Conservation (phyloP, 768 basidiomycete genomes). For the Rubroboletus pulcherrimus region DNA sequence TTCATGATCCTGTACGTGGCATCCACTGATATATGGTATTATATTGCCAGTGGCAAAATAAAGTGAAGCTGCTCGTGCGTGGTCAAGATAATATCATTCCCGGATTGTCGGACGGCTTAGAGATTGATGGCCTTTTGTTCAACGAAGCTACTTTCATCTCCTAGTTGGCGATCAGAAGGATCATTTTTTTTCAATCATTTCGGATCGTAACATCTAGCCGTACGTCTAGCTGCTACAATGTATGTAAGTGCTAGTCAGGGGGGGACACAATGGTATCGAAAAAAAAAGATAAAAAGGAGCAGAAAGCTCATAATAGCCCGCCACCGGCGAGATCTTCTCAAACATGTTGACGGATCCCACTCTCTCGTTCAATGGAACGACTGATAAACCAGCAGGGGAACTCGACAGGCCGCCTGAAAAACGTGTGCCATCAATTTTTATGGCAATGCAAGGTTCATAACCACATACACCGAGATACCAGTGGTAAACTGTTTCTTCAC, state of each 20-base stretch:
- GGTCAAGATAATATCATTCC: slow-evolving; percentile 40
- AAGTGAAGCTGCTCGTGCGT: slow-evolving; percentile 46
- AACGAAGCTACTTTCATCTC: slow-evolving; percentile 93
- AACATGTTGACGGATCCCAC: not conserved
- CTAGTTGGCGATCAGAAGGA: slow-evolving; percentile 7
- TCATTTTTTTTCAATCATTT: not conserved
- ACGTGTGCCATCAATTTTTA: not conserved
- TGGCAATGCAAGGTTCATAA: not conserved
- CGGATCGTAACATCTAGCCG: not conserved
- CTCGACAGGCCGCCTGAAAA: slow-evolving; percentile 16
- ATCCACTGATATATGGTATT: not conserved
- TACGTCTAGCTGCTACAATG: slow-evolving; percentile 10
- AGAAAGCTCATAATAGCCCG: not conserved
- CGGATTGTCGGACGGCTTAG: slow-evolving; percentile 35
- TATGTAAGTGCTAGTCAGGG: not conserved
- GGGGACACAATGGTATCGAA: not conserved
- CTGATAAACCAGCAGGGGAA: slow-evolving; percentile 22
- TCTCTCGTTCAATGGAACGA: slow-evolving; percentile 12
- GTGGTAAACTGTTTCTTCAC: slow-evolving; percentile 22
- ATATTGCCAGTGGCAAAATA: slow-evolving; percentile 51
- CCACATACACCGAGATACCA: slow-evolving; percentile 20
- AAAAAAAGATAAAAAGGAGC: not conserved
- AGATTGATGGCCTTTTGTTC: slow-evolving; percentile 71
- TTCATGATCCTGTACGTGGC: not conserved
- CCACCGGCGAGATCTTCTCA: not conserved